phyloP scores from a whole-genome alignment of 2,329 filamentous ascomycete genomes.

The Nothopassalora personata region DNA sequence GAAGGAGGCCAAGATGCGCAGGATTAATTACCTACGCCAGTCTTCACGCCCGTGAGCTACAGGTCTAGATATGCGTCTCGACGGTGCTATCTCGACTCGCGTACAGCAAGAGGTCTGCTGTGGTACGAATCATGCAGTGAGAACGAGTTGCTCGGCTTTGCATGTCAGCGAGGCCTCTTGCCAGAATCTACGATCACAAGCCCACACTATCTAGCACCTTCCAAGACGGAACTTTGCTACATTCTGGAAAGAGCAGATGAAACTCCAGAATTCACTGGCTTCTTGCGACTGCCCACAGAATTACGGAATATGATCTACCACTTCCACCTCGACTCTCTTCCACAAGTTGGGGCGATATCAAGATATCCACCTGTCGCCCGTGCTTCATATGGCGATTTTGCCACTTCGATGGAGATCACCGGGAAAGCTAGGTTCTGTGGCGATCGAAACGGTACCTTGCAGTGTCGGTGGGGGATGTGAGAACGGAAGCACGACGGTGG shows the following conservation, averaged over 20 bases:
- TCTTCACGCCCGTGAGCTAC: background rate
- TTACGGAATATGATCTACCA: background rate
- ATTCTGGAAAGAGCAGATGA: background rate
- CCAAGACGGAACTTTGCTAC: background rate
- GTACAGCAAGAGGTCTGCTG: background rate
- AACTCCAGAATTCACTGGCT: background rate
- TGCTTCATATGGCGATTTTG: background rate
- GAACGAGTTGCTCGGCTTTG: background rate
- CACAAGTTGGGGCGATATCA: background rate
- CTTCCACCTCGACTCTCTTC: background rate
- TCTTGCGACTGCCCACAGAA: background rate
- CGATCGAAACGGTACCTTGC: no score
- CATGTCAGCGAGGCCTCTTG: background rate
- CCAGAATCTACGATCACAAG: background rate
- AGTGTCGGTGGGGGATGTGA: no score
- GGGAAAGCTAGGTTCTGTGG: no score
- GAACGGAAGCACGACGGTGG: no score
- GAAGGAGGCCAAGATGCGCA: no score
- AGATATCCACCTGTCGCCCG: background rate
- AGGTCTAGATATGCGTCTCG: background rate
- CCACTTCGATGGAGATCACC: no score
- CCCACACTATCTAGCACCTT: background rate
- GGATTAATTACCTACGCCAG: no score
- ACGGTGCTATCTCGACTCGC: background rate
- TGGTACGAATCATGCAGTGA: background rate